These are phyloP conservation scores for Boletus subluridellus DNA, from an alignment of 1,284 basidiomycete genomes.

Conservation along the genomic window DNA sequence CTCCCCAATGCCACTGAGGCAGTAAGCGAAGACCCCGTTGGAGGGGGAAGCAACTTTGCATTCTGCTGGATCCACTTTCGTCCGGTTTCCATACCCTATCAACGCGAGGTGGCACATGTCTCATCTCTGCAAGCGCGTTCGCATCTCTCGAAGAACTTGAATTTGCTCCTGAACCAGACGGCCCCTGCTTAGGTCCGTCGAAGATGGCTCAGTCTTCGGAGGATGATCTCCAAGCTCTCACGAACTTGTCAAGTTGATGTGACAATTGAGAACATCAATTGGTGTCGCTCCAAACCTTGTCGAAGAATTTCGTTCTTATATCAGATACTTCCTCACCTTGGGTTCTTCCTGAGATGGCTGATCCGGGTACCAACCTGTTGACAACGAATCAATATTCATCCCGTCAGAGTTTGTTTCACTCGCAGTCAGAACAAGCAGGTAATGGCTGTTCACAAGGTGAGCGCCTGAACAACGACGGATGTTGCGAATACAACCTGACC, in stretches of 20 bases:
- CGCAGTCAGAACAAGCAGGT: slow-evolving; percentile 35
- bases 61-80: slow-evolving; percentile 41
- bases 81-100: background rate
- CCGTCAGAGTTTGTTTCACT: no score
- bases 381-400: background rate
- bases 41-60: slow-evolving; percentile 50
- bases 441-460: slow-evolving; percentile 35
- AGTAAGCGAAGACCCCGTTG: slow-evolving; percentile 42
- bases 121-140: background rate
- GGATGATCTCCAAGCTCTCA: background rate
- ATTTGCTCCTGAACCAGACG: background rate
- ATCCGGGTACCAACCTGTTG: no score
- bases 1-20: slow-evolving; percentile 57
- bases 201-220: background rate
- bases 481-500: slow-evolving; percentile 38
- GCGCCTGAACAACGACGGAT: background rate
- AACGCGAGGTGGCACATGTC: background rate
- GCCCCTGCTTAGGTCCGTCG: background rate
- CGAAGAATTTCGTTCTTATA: background rate
- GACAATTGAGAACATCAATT: background rate
- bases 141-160: background rate
- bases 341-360: background rate
- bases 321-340: slow-evolving; percentile 1
- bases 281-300: slow-evolving; percentile 17
- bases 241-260: background rate